Base-by-base conservation (phyloP, 2,329 filamentous ascomycete species). In the Cytospora piceae region DNA sequence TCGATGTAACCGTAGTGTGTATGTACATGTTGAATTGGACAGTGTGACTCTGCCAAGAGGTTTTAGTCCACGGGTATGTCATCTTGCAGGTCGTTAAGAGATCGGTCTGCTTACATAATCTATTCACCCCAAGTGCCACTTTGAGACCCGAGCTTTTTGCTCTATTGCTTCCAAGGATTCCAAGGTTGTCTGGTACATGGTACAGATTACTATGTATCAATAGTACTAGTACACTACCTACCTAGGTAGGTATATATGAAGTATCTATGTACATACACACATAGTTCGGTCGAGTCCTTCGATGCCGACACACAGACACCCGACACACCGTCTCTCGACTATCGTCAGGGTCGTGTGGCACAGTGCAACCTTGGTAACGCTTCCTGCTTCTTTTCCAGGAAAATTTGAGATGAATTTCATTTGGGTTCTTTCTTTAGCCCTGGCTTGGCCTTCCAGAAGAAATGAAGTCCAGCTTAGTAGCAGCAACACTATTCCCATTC, bases 401-500 rank as follows among this genome's bases (percentile, higher is more conserved):
- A 49, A 22, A 4, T 49, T 14, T 49, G 9, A 49, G 46, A 49
- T 49, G 46, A 49, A 49, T 24, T 24, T 49, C 46, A 49, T 49
- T 24, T 24, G 46, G 46, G 46, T 2, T 9, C 4, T 22, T 49
- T 14, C 46, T 49, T 24, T 49, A 49, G 46, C 46, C 20, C 46
- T 49, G 46, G 11, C 46, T 49, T 49, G n/a, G 46, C n/a, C 46
- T 49, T 49, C n/a, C n/a, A 49, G 46, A 49, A 49, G 46, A 49
- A 49, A 49, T 49, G n/a, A 49, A 49, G n/a, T 24, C 60, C 51
- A 14, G 52, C 32, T 39, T 52, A 63, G 61, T 29, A 51, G 39
- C 61, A 51, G 39, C 53, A 51, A 52, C 42, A 63, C 61, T 49
- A 52, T 63, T 37, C 61, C 61, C 39, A 39, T 31, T n/a, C 61